Conservation (phyloP, 2,329 filamentous ascomycete genomes). For the Grosmannia clavigera region DNA sequence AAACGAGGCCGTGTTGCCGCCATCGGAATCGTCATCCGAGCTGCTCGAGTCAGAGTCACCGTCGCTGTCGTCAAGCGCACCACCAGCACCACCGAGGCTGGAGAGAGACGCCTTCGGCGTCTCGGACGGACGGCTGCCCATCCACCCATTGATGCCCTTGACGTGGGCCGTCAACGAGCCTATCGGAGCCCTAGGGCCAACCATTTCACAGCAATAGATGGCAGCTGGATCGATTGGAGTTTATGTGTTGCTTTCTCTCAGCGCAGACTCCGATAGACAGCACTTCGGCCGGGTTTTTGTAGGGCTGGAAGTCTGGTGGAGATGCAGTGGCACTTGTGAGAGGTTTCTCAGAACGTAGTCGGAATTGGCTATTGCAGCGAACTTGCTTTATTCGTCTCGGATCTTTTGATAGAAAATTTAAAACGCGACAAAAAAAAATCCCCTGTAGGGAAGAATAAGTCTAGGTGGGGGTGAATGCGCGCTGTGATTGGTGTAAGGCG, state of each 20-base stretch:
- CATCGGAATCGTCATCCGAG: constrained; percentile 7
- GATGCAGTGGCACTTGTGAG: neutral
- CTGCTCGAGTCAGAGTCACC: constrained; percentile 17
- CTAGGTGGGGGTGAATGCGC: neutral
- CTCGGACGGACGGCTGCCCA: constrained; percentile 3
- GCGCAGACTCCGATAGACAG: neutral
- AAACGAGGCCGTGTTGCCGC: constrained; percentile 5
- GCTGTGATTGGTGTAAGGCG: constrained; percentile 5
- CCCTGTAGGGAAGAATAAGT: neutral
- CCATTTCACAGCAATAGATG: constrained; percentile 4
- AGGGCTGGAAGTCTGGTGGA: neutral
- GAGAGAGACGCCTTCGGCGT: constrained; percentile 7
- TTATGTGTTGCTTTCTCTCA: neutral
- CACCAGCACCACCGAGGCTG: constrained; percentile 3
- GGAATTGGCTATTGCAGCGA: neutral
- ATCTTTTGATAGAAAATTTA: neutral
- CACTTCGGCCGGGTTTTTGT: neutral
- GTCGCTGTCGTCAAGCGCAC: constrained; percentile 9
- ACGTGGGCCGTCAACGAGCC: constrained; percentile 19
- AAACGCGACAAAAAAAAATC: neutral
- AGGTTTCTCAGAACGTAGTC: neutral
- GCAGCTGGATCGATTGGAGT: neutral
- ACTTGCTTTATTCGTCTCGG: neutral
- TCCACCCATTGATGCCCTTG: constrained; percentile 8
- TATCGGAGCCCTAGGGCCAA: constrained; percentile 16